Base-by-base conservation (phyloP, 2,329 filamentous ascomycete genomes). In the Torrubiella hemipterigena region DNA sequence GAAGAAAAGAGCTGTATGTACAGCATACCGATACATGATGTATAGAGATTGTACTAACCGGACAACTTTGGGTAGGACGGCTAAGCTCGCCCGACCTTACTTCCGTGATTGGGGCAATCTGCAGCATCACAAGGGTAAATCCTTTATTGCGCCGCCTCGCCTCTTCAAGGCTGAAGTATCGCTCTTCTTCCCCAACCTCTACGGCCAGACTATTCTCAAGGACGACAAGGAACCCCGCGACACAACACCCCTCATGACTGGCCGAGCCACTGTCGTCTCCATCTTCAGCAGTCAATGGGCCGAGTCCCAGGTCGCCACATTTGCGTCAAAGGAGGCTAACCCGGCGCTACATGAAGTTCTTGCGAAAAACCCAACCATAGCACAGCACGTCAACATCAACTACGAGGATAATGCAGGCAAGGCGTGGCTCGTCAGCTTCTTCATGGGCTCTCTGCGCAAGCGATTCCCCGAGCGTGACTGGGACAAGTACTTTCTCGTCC, bases 51-150 rank as follows among this genome's bases (percentile, higher is more conserved):
- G n/a, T 15, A 16, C 31, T 17, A 15, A 17, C 30, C 34, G 27
- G 15, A 45, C 13, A 14, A 4, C 11, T 13, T 29, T 5, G 15
- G 17, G 8, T 16, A 84, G 79, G 32, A 82, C 82, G 27, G 69
- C 73, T 42, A 76, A 85, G 52, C 78, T 93, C 49, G 65, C 78
- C 14, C 82, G 83, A 36, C 87, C 89, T 3, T 98, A 98, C 58
- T 98, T 94, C 62, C 81, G 86, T 54, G 89, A 98, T 66, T 95
- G 86, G 81, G 74, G 73, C 37, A 91, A 93, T 58, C 72, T 95
- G 55, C 67, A 68, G 31, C 70, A 78, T 42, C 78, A 91, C 58
- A 75, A 86, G 46, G 91, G 91, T 48, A 98, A 98, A 58, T 85
- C 85, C 16, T 98, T 95, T 59, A 63, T 89, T 31, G 77, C 85